Evolutionary conservation across 179 eudicot species (phyloP), one percentile per base, ranked within the genome.

Genomic region (Patellifolia procumbens): DNA sequence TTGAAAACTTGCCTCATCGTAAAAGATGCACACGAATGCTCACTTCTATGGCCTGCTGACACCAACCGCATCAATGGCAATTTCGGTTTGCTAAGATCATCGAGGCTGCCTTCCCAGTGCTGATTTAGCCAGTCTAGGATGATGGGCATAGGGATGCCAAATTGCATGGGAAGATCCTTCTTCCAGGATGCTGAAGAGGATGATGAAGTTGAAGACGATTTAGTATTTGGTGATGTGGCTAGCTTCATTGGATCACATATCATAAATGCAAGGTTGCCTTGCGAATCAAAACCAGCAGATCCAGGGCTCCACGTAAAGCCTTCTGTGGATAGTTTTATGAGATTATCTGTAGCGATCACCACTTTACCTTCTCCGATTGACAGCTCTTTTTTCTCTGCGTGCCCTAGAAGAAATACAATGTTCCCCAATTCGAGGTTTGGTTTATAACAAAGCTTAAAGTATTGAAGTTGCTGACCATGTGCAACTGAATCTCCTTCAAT

Each of bases 221-320:
- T 91, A 28, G 87, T 69, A 55, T 85, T 86, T 42, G 95, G 99
- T 49, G 97, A 91, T 20, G 97, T 88, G 67, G 98, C 92, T 72
- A 95, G 86, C 83, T 95, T 95, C 99, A 95, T 95, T 9, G 99
- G 99, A 84, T 95, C 99, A 56, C 99, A 95, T 53, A 95, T 86
- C 93, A 95, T 89, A 73, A 95, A 95, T 26, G 99, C 91, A 19
- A 95, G 97, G 82, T 95, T 93, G n/a, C 99, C 99, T 60, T 93
- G 95, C 10, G 77, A 77, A 77, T 95, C 99, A 72, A 95, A 95
- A 64, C 99, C 98, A 46, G 96, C 98, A n/a, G 99, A 93, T 42
- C 99, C 99, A 20, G 93, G 95, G 78, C 88, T 90, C 93, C 93
- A 87, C 29, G 84, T 86, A 62, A 85, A 78, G 58, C 91, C 92